These are phyloP conservation scores for Nitzschia sp. DNA, from an alignment of 108 stramenopile species.

Conservation along the genomic window DNA sequence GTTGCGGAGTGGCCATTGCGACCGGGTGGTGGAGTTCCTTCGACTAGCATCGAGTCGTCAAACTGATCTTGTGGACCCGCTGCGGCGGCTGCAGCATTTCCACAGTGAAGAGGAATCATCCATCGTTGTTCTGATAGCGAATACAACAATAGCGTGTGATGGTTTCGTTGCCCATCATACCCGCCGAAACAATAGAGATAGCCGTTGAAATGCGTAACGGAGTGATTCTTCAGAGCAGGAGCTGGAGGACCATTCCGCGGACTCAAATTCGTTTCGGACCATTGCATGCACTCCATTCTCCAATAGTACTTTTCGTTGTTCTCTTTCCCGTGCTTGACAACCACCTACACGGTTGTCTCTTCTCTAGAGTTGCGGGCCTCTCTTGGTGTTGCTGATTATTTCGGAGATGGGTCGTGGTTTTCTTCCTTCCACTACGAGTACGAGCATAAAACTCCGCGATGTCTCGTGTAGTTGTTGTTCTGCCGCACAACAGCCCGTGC, in stretches of 20 bases:
- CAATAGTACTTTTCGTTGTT: too few species aligned
- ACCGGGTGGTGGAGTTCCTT: conserved; percentile 77
- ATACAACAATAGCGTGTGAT: conserved; percentile 79
- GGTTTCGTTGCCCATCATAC: conserved; percentile 89
- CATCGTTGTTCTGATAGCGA: conserved; percentile 65
- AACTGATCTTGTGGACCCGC: conserved; percentile 2
- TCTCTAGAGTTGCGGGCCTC: too few species aligned
- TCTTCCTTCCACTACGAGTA: too few species aligned
- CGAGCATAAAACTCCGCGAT: too few species aligned
- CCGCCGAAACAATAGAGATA: conserved; percentile 91
- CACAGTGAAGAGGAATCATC: conserved; percentile 47
- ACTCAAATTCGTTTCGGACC: conserved; percentile 31
- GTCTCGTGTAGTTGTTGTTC: too few species aligned
- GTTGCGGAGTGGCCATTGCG: conserved; percentile 95
- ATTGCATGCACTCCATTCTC: conserved; percentile 41
- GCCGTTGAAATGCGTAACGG: conserved; percentile 73
- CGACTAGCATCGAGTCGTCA: conserved; percentile 29
- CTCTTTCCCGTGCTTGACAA: too few species aligned
- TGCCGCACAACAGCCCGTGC: too few species aligned
- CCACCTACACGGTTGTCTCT: too few species aligned
- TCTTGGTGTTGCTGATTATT: too few species aligned
- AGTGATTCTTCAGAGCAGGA: conserved; percentile 83
- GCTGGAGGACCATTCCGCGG: conserved; percentile 21
- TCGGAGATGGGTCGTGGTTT: too few species aligned
- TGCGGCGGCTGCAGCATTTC: conserved; percentile 2